A percentile compares a stretch with the other conserved stretches of the same genome.
Evolutionary conservation across 306 rosid genomes (phyloP).

Genomic region (Cajanus cajan): DNA sequence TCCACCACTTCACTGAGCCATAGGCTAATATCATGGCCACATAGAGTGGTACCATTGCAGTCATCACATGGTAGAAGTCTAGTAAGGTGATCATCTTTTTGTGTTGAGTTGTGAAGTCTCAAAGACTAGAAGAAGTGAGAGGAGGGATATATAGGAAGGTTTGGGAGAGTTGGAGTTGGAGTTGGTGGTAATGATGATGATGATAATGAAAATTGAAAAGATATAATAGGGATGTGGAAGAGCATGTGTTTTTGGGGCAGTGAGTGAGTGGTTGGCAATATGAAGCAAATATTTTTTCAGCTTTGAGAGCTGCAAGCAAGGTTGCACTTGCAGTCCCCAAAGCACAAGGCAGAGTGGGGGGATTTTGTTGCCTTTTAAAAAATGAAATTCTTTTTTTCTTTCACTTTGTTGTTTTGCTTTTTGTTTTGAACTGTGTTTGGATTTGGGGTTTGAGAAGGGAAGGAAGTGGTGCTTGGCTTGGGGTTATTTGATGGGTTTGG

Average conservation of each 20-base stretch:
- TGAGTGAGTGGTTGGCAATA: constrained; percentile 31
- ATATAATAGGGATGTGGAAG: constrained; percentile 39
- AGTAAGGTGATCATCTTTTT: constrained; percentile 58
- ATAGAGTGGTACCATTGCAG: constrained; percentile 91
- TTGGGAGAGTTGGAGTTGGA: neutral
- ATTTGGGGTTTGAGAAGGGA: constrained; percentile 28
- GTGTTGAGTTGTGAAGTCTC: neutral
- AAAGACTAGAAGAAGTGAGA: neutral
- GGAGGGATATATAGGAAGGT: constrained; percentile 24
- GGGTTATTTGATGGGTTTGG: constrained; percentile 40
- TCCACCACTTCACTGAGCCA: constrained; percentile 99
- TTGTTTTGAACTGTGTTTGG: constrained; percentile 47
- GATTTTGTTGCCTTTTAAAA: constrained; percentile 30
- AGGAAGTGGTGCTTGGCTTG: constrained; percentile 2
- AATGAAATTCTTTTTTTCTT: constrained; percentile 14
- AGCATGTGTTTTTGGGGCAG: constrained; percentile 64
- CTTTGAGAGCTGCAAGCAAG: constrained; percentile 62
- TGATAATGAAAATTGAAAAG: constrained; percentile 39
- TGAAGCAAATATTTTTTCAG: constrained; percentile 44
- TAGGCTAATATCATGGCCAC: constrained; percentile 89
- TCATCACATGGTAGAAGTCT: constrained; percentile 96
- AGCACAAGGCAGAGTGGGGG: constrained; percentile 35
- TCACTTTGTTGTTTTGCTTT: constrained; percentile 38
- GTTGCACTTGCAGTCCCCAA: constrained; percentile 61
- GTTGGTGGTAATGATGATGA: constrained; percentile 16